Percentiles rank a stretch among this genome's conserved stretches.
Conservation (phyloP, 352 stramenopile genomes). For the Pythium graminicola region DNA sequence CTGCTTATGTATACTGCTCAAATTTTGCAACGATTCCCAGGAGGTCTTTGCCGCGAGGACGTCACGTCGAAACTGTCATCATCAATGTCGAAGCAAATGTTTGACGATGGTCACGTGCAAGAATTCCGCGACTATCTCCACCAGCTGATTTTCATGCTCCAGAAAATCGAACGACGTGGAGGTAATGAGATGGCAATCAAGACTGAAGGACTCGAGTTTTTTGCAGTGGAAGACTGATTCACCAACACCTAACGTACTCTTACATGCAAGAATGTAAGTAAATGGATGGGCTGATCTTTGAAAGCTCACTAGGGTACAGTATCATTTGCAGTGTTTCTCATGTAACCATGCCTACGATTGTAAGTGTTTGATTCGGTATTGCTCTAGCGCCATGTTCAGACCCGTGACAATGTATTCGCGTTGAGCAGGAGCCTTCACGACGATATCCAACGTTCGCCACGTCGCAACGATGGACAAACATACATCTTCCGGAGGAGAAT, state of each 20-base stretch:
- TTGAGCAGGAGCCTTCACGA: constrained; percentile 38
- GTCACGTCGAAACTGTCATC: constrained; percentile 37
- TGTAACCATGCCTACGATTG: neutral
- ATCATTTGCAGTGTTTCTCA: neutral
- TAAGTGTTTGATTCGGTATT: constrained; percentile 19
- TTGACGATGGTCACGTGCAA: constrained; percentile 51
- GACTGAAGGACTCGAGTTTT: constrained; percentile 53
- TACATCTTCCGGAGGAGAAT: constrained; percentile 23
- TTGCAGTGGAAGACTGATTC: constrained; percentile 36
- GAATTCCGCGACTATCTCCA: constrained; percentile 79
- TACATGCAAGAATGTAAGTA: neutral
- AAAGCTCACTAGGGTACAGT: constrained; percentile 6
- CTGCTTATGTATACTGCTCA: constrained; percentile 72
- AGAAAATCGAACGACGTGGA: constrained; percentile 45
- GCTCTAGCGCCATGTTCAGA: constrained; percentile 22
- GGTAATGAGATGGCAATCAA: constrained; percentile 37
- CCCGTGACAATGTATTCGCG: constrained; percentile 52
- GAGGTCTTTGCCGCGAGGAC: constrained; percentile 45
- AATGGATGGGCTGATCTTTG: neutral
- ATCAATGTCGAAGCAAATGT: constrained; percentile 53
- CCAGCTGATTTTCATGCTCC: constrained; percentile 66
- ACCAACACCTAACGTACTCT: neutral
- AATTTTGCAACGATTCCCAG: constrained; percentile 55
- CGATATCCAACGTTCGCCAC: constrained; percentile 59
- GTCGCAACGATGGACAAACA: constrained; percentile 59